Evolutionary conservation across 2,329 filamentous ascomycete genomes (phyloP).

Genomic region (Fusarium tuaranense): DNA sequence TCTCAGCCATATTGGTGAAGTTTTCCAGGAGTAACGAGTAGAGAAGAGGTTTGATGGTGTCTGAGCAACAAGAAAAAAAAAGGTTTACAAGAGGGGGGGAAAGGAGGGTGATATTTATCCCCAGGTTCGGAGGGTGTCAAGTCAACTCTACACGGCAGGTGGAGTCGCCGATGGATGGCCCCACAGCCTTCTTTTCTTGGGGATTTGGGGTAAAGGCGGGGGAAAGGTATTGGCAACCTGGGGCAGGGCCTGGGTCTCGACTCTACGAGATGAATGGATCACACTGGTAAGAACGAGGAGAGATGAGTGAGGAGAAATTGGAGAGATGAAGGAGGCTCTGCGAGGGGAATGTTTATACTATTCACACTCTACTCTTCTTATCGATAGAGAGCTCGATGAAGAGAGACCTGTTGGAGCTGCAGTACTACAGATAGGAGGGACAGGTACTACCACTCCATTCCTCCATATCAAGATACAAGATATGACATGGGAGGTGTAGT

Average conservation of each 20-base stretch:
- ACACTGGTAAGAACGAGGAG: neutral
- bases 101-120: conserved; percentile 27
- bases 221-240: conserved; percentile 16
- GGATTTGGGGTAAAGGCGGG: conserved; percentile 32
- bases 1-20: conserved; percentile 27
- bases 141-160: neutral
- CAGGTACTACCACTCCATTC: neutral
- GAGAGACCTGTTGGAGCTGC: neutral
- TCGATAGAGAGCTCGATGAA: neutral
- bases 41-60: neutral
- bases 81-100: neutral
- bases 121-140: conserved; percentile 5
- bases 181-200: neutral
- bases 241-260: conserved; percentile 16
- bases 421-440: neutral
- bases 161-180: neutral
- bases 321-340: neutral
- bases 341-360: neutral
- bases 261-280: neutral
- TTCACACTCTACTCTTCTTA: neutral
- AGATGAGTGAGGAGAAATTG: neutral
- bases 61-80: neutral
- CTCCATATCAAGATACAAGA: conserved; percentile 15
- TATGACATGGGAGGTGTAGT: conserved; percentile 12
- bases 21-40: neutral